phyloP scores from a whole-genome alignment of 2,329 filamentous ascomycete genomes.

The Cercospora citrullina region DNA sequence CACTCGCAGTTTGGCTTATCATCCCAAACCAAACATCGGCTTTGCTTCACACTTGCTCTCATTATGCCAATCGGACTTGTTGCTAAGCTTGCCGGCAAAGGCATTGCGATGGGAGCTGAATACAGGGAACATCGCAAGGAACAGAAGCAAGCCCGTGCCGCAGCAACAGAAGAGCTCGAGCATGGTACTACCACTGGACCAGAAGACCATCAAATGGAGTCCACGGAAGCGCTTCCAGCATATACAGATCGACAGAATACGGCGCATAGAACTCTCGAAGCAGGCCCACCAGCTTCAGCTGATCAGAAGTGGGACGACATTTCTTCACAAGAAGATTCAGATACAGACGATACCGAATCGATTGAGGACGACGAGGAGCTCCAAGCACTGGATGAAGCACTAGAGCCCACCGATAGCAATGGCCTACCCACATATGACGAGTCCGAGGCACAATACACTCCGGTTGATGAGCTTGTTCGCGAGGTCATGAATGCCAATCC shows the following conservation, averaged over 20 bases:
- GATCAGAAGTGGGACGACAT: constrained; percentile 8
- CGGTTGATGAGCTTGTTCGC: constrained; percentile 29
- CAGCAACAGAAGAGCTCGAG: constrained; percentile 17
- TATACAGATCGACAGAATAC: constrained; percentile 10
- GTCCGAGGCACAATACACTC: constrained; percentile 24
- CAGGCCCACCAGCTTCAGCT: neutral
- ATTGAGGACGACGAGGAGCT: constrained; percentile 36
- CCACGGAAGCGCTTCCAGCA: constrained; percentile 14
- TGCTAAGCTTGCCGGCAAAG: constrained; percentile 25
- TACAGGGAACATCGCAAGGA: constrained; percentile 35
- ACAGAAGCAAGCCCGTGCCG: constrained; percentile 23
- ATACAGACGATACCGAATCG: constrained; percentile 15
- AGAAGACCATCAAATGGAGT: neutral
- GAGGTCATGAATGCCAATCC: constrained; percentile 24
- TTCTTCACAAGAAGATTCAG: constrained; percentile 12
- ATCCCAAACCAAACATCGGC: too few species aligned
- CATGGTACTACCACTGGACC: neutral
- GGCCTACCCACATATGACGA: constrained; percentile 35
- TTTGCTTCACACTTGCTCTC: too few species aligned
- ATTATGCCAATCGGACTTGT: neutral
- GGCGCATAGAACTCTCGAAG: constrained; percentile 5
- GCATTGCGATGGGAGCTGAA: constrained; percentile 34
- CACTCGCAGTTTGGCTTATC: neutral
- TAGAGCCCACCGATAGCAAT: constrained; percentile 18
- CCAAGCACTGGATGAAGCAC: constrained; percentile 37